Evolutionary conservation across 1,284 basidiomycete species (phyloP).

Genomic region (Lignosus rhinocerotis): DNA sequence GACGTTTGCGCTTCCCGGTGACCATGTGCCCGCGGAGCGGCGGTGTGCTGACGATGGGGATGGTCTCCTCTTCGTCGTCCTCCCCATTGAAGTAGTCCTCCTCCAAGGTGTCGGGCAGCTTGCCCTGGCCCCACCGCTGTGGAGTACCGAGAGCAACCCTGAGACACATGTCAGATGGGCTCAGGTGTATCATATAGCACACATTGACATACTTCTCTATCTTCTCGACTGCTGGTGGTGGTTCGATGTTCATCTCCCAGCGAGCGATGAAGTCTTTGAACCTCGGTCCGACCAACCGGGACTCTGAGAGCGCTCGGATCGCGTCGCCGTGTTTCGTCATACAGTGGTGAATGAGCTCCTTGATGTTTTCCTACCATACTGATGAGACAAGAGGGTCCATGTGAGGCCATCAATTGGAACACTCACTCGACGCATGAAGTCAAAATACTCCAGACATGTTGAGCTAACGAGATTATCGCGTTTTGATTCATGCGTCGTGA

Average conservation of each 20-base stretch:
- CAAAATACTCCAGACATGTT: constrained; percentile 95
- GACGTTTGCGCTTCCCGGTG: constrained; percentile 55
- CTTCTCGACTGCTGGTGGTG: constrained; percentile 55
- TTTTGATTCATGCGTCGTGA: constrained; percentile 79
- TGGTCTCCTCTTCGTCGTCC: constrained; percentile 54
- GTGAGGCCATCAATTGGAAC: constrained; percentile 4
- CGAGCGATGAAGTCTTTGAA: constrained; percentile 76
- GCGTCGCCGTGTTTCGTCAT: constrained; percentile 76
- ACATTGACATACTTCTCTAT: constrained; percentile 46
- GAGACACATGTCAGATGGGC: neutral
- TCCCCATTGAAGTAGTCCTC: constrained; percentile 92
- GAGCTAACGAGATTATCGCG: constrained; percentile 93
- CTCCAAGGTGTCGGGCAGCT: constrained; percentile 67
- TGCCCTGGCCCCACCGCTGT: constrained; percentile 48
- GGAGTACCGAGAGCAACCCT: constrained; percentile 27
- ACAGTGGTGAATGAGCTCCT: constrained; percentile 81
- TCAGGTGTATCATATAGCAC: neutral
- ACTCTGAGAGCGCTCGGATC: constrained; percentile 66
- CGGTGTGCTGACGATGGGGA: constrained; percentile 35
- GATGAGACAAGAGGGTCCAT: constrained; percentile 8
- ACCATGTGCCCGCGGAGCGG: constrained; percentile 40
- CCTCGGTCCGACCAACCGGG: constrained; percentile 61
- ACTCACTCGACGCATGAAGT: constrained; percentile 79
- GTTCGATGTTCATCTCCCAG: constrained; percentile 93
- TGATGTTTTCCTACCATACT: constrained; percentile 76